Percentiles rank a stretch among this genome's conserved stretches.
Conservation (phyloP, 768 basidiomycete genomes). For the Phylloporus rhodoxanthus region DNA sequence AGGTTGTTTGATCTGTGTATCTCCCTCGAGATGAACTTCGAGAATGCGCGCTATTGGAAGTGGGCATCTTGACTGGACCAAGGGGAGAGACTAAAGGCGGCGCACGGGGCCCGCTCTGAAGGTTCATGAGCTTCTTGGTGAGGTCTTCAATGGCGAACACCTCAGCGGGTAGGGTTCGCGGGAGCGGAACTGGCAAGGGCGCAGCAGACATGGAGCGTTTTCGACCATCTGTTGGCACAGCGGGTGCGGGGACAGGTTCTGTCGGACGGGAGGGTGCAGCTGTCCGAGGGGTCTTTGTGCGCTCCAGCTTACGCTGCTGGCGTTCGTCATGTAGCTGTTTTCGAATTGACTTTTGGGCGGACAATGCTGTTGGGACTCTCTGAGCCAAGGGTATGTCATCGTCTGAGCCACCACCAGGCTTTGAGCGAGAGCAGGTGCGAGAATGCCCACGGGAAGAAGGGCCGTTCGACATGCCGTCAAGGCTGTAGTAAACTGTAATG, state of each 20-base stretch:
- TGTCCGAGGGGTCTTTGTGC: conserved; percentile 29
- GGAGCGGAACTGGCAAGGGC: conserved; percentile 10
- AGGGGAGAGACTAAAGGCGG: conserved; percentile 11
- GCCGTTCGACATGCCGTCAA: conserved; percentile 33
- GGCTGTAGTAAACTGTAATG: conserved; percentile 39
- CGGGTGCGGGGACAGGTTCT: conserved; percentile 23
- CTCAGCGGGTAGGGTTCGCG: conserved; percentile 33
- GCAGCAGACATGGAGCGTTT: conserved; percentile 31
- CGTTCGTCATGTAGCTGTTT: conserved; percentile 65
- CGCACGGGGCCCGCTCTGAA: conserved; percentile 33
- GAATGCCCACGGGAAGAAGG: conserved; percentile 19
- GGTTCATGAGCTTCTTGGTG: conserved; percentile 48
- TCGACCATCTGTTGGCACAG: conserved; percentile 34
- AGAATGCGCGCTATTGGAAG: conserved; percentile 12
- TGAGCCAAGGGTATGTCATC: conserved; percentile 84
- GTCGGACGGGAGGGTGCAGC: conserved; percentile 16
- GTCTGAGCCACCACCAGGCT: conserved; percentile 38
- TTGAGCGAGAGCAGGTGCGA: conserved; percentile 19
- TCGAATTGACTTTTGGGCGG: conserved; percentile 76
- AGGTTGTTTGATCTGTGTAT: conserved; percentile 7
- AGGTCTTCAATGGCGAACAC: conserved; percentile 55
- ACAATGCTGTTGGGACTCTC: conserved; percentile 75
- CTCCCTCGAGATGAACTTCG: conserved; percentile 20
- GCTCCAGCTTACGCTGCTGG: conserved; percentile 49
- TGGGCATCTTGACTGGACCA: conserved; percentile 4